Evolutionary conservation across 2,329 filamentous ascomycete genomes (phyloP), one percentile per base, ranked within the genome.

Genomic region (Colletotrichum acutatum): DNA sequence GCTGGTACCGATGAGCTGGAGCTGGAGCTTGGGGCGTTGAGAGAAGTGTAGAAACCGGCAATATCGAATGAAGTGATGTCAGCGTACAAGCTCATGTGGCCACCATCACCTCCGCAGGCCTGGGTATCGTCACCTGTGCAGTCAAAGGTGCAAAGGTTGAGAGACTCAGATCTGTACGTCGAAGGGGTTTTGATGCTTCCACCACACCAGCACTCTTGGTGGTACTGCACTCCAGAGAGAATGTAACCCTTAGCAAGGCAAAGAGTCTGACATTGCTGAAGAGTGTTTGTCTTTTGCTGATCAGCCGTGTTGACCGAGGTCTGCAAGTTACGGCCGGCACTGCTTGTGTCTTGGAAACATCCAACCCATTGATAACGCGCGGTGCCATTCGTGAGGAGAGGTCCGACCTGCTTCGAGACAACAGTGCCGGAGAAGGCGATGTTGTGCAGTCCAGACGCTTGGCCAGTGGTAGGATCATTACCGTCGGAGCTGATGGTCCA

Each of bases 401-500:
- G 83, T 5, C 83, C 83, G 19, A 83, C 76, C 61, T 83, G 80
- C 19, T 76, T 75, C 22, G 77, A 78, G 1, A 80, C 75, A 37
- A 83, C 79, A 16, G 78, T 80, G 1, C 80, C 81, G 49, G 75
- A 77, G 49, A 83, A 78, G 1, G 74, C 59, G 57, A 85, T 79
- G 19, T 81, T 78, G 64, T 82, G 82, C 24, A 83, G 76, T 2
- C 83, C 84, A 66, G 84, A 85, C 7, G 71, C 59, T 24, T 76
- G 65, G 19, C 67, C 71, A 3, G 75, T 75, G 12, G 70, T 66
- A 16, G 76, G 66, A 46, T 77, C 80, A 4, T 82, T 76, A 71
- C 85, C 84, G 66, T 84, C 82, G 2, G 81, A 82, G 69, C 84
- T 85, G 61, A 85, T 75, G 5, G 81, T 82, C 84, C 84, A 86